A percentile compares a stretch with the other conserved stretches of the same genome.
phyloP scores from a whole-genome alignment of 2,329 filamentous ascomycete species.

The Pseudogymnoascus verrucosus region DNA sequence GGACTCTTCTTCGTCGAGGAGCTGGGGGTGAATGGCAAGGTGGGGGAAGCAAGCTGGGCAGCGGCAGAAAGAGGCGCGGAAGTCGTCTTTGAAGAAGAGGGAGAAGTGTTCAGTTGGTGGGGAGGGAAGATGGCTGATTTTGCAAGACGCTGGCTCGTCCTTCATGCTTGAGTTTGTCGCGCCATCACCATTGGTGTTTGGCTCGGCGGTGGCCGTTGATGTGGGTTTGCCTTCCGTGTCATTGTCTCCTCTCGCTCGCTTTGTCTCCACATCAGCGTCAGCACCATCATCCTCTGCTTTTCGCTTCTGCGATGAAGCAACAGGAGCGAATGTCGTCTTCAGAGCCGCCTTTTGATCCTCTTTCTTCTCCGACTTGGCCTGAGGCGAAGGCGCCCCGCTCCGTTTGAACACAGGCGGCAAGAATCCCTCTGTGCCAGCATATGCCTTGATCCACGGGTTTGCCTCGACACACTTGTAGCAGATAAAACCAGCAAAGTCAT shows the following conservation, averaged over 20 bases:
- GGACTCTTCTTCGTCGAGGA: conserved; percentile 87
- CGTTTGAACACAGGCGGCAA: conserved; percentile 58
- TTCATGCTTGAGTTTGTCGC: not conserved
- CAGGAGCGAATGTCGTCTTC: conserved; percentile 12
- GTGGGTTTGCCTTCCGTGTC: not conserved
- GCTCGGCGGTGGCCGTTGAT: conserved; percentile 15
- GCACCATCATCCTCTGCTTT: conserved; percentile 48
- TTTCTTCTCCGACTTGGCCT: conserved; percentile 23
- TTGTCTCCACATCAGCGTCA: conserved; percentile 32
- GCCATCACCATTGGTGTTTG: conserved; percentile 14
- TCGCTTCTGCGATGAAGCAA: conserved; percentile 49
- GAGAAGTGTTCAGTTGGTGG: conserved; percentile 56
- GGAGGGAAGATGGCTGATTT: conserved; percentile 49
- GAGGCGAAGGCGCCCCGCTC: conserved; percentile 25
- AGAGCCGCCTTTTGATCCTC: conserved; percentile 12
- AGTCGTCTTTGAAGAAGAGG: conserved; percentile 71
- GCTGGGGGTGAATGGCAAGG: conserved; percentile 64
- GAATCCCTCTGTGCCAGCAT: conserved; percentile 74
- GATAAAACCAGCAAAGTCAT: conserved; percentile 81
- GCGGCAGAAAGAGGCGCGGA: conserved; percentile 75
- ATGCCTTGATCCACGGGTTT: conserved; percentile 84
- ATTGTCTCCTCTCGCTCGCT: conserved; percentile 40
- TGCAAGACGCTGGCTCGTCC: conserved; percentile 39
- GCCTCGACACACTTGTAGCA: conserved; percentile 91
- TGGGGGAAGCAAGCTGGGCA: conserved; percentile 73